phyloP scores from a whole-genome alignment of 805 yeast genomes.

The Grigorovia jiainica region DNA sequence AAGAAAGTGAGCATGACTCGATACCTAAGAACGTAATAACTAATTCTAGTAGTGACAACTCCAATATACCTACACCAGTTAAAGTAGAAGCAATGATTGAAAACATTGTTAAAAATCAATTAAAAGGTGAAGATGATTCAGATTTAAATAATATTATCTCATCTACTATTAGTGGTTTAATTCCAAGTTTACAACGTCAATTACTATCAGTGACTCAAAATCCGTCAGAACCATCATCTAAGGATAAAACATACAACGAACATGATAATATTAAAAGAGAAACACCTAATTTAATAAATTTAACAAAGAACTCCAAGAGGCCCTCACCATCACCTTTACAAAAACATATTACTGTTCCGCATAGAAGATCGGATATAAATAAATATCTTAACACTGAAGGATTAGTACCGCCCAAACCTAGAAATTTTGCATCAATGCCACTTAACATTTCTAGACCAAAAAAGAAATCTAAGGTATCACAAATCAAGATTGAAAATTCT shows the following conservation, averaged over 20 bases:
- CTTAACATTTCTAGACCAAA: not conserved
- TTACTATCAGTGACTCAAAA: not conserved
- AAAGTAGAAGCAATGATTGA: constrained; percentile 16
- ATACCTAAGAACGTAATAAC: not conserved
- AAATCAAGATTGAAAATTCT: not conserved
- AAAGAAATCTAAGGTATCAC: not conserved
- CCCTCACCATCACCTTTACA: too few species aligned
- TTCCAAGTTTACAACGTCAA: constrained; percentile 12
- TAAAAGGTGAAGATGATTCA: constrained; percentile 8
- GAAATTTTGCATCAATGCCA: not conserved
- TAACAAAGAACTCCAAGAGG: too few species aligned
- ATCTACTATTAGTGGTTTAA: constrained; percentile 16
- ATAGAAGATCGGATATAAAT: constrained; percentile 10
- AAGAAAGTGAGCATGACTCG: not conserved
- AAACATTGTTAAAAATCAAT: constrained; percentile 15
- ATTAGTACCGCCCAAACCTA: constrained; percentile 18
- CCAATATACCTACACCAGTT: not conserved
- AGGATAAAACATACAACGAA: too few species aligned
- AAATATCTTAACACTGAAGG: constrained; percentile 24
- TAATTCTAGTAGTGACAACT: not conserved
- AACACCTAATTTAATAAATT: too few species aligned
- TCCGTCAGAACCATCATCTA: not conserved
- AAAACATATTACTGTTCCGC: too few species aligned
- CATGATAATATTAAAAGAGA: too few species aligned
- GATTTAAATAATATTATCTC: constrained; percentile 15